Percentiles rank a stretch among this genome's conserved stretches.
These are phyloP conservation scores for Rhododendron griersonianum DNA, from an alignment of 148 eudicot species.

Conservation along the genomic window DNA sequence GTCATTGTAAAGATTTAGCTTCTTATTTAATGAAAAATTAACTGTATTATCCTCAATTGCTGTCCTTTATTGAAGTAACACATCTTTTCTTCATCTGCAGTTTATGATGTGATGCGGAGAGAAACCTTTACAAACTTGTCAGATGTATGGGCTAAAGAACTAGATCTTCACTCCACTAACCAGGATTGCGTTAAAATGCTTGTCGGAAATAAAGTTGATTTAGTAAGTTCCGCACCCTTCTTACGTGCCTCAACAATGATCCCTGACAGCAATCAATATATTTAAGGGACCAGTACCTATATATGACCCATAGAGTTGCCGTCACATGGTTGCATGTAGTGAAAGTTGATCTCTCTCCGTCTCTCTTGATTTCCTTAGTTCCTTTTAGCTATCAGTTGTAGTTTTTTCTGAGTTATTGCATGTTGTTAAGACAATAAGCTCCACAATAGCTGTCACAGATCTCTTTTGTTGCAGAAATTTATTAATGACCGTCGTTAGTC, in stretches of 20 bases:
- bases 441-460: not conserved
- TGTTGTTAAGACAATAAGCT: not conserved
- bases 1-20: not conserved
- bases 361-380: not conserved
- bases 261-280: not conserved
- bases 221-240: slow-evolving; percentile 35
- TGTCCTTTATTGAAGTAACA: not conserved
- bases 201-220: slow-evolving; percentile 92
- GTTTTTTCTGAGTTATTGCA: not conserved
- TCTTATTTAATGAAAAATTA: not conserved
- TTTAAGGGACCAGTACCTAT: not conserved
- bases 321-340: not conserved
- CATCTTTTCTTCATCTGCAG: slow-evolving; percentile 29
- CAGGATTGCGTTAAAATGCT: slow-evolving; percentile 88
- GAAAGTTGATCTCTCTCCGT: not conserved
- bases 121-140: slow-evolving; percentile 84
- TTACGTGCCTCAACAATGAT: not conserved
- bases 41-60: not conserved
- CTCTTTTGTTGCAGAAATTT: not conserved
- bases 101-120: slow-evolving; percentile 83
- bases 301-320: not conserved
- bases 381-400: not conserved
- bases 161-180: slow-evolving; percentile 76
- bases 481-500: not conserved
- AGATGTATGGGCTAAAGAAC: slow-evolving; percentile 88